These are phyloP conservation scores for Gossypium australe DNA, from an alignment of 345 rosid genomes.

Conservation along the genomic window DNA sequence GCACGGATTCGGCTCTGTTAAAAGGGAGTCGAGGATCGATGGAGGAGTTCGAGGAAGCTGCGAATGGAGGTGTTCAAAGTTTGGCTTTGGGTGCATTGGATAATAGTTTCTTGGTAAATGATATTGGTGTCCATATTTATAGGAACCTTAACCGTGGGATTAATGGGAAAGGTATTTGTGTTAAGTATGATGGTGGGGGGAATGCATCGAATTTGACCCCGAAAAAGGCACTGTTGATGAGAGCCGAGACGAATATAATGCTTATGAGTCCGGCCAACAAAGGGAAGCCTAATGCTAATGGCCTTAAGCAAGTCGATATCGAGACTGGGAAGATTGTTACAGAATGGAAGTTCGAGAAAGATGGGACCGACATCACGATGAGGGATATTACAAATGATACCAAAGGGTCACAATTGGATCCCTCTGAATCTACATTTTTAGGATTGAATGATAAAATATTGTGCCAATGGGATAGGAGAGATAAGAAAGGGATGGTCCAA, in stretches of 20 bases:
- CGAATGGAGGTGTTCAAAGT: slow-evolving; percentile 91
- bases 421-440: slow-evolving; percentile 83
- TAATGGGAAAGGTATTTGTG: slow-evolving; percentile 70
- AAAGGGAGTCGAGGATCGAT: slow-evolving; percentile 39
- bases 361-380: slow-evolving; percentile 80
- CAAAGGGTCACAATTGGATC: slow-evolving; percentile 87
- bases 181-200: slow-evolving; percentile 44
- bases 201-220: slow-evolving; percentile 43
- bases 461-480: slow-evolving; percentile 99
- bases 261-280: slow-evolving; percentile 79
- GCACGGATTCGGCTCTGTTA: slow-evolving; percentile 24
- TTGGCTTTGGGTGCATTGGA: slow-evolving; percentile 82
- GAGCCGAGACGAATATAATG: slow-evolving; percentile 96
- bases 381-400: slow-evolving; percentile 81
- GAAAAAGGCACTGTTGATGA: slow-evolving; percentile 82
- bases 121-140: slow-evolving; percentile 80
- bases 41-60: slow-evolving; percentile 85
- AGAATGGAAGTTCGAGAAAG: slow-evolving; percentile 89
- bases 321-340: slow-evolving; percentile 85
- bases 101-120: slow-evolving; percentile 86
- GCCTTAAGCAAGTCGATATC: slow-evolving; percentile 79
- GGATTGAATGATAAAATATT: slow-evolving; percentile 91
- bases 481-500: slow-evolving; percentile 75
- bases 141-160: slow-evolving; percentile 69
- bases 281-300: slow-evolving; percentile 63